A percentile compares a stretch with the other conserved stretches of the same genome.
These are phyloP conservation scores for Gardenia jasminoides DNA, from an alignment of 257 asterid genomes.

Conservation along the genomic window DNA sequence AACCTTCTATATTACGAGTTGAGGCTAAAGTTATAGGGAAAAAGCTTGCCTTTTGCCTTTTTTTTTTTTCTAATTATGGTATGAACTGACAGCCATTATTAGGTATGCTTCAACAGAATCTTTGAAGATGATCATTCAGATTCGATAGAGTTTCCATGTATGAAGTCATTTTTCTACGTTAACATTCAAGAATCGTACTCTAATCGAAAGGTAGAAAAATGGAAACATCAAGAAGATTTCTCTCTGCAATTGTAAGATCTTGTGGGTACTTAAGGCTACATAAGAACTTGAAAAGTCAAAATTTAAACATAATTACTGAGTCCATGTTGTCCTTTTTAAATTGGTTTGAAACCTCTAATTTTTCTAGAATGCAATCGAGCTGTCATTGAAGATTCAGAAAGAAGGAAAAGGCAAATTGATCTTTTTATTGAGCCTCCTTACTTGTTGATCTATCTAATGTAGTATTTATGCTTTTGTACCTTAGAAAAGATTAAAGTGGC, in stretches of 20 bases:
- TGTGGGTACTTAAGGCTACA: conserved; percentile 30
- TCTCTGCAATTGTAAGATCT: conserved; percentile 32
- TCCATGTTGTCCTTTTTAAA: conserved; percentile 13
- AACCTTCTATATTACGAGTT: background rate
- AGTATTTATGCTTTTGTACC: background rate
- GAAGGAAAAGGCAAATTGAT: background rate
- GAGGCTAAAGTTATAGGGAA: conserved; percentile 2
- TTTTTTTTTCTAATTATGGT: conserved; percentile 1
- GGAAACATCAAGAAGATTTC: conserved; percentile 42
- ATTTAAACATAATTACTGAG: conserved; percentile 27
- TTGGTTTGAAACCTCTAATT: background rate
- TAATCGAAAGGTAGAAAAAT: conserved; percentile 8
- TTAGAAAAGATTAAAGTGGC: background rate
- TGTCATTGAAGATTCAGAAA: background rate
- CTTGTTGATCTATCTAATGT: background rate
- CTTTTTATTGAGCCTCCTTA: background rate
- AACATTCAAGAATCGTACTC: conserved; percentile 8
- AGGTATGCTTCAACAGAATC: conserved; percentile 23
- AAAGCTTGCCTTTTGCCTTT: background rate
- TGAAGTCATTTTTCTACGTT: conserved; percentile 3
- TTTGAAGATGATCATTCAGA: conserved; percentile 20
- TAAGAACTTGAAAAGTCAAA: conserved; percentile 32
- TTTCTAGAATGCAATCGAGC: conserved; percentile 4
- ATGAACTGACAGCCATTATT: conserved; percentile 15
- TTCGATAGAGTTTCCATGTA: conserved; percentile 3